phyloP scores from a whole-genome alignment of 2,329 filamentous ascomycete genomes.

The Microcyclospora pomicola region DNA sequence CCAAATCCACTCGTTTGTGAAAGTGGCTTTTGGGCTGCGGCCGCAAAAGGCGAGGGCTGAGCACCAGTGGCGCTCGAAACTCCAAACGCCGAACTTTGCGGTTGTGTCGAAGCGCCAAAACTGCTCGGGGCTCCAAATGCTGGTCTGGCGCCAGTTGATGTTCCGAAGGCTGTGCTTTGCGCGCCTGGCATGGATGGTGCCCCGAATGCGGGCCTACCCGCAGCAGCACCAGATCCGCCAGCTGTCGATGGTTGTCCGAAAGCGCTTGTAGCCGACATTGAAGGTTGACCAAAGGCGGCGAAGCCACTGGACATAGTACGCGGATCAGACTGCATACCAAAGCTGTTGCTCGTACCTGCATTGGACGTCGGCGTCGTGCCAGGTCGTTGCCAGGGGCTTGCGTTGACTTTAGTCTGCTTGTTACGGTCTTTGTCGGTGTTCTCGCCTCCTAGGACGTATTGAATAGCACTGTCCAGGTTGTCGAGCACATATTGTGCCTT shows the following conservation, averaged over 20 bases:
- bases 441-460: constrained; percentile 51
- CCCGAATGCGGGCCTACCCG: constrained; percentile 6
- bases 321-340: not conserved
- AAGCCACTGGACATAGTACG: not conserved
- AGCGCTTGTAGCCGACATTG: constrained; percentile 4
- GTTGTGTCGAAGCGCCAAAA: not conserved
- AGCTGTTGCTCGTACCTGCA: not conserved
- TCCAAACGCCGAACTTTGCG: no score
- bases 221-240: constrained; percentile 5
- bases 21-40: not conserved
- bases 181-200: constrained; percentile 4
- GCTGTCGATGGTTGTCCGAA: constrained; percentile 9
- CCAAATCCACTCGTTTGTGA: not conserved
- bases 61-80: no score
- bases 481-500: constrained; percentile 52
- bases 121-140: not conserved
- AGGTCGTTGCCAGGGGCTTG: constrained; percentile 1
- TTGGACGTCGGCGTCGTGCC: no score
- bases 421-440: constrained; percentile 60
- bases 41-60: not conserved
- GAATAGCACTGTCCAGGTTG: constrained; percentile 57
- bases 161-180: constrained; percentile 20
- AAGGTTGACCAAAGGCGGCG: constrained; percentile 11
- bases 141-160: constrained; percentile 2
- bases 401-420: constrained; percentile 6